Evolutionary conservation across 1,284 basidiomycete genomes (phyloP), one percentile per base, ranked within the genome.

Genomic region (Kalmanozyma brasiliensis): DNA sequence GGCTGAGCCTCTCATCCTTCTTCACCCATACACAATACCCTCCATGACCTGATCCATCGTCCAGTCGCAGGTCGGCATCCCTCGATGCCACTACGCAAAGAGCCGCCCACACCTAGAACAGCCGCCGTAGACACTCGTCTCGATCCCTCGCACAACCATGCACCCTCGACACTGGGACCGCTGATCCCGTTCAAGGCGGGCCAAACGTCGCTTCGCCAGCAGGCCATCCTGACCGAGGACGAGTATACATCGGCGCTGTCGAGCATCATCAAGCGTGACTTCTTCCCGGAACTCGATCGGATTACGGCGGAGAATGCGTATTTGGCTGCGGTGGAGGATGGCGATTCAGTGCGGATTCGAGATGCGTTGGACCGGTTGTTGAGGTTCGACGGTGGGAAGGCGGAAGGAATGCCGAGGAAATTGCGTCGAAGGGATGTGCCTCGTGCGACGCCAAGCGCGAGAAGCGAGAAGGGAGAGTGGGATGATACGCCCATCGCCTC

Each of bases 251-350:
- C 88, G 48, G 91, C 91, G 1, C 86, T 98, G n/a, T 93, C 92
- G 3, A 87, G 89, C 46, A 96, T 98, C 80, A 97, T 98, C 81
- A 90, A 92, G 44, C 89, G 96, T 48, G 94, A 98, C 84, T 99
- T 98, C 86, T 99, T 98, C 79, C 95, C 95, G 0, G 52, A 61
- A 17, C 49, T 81, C 14, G 70, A 74, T 16, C 52, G 75, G 16
- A 49, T 80, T 2, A 55, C 51, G 3, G 78, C 76, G 1, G 74
- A 81, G 44, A 79, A 81, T 59, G 77, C 66, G 35, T 80, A 80
- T 36, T 51, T 81, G 36, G 34, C 51, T 9, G 78, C 78, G 20
- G 67, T 78, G 16, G 74, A 78, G 45, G 37, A 38, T 9, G 77
- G 66, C 17, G 71, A 73, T 34, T 49, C 44, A 37, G 44, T 9